These are phyloP conservation scores for Phylloporus rhodoxanthus DNA, from an alignment of 768 basidiomycete genomes.

Conservation along the genomic window DNA sequence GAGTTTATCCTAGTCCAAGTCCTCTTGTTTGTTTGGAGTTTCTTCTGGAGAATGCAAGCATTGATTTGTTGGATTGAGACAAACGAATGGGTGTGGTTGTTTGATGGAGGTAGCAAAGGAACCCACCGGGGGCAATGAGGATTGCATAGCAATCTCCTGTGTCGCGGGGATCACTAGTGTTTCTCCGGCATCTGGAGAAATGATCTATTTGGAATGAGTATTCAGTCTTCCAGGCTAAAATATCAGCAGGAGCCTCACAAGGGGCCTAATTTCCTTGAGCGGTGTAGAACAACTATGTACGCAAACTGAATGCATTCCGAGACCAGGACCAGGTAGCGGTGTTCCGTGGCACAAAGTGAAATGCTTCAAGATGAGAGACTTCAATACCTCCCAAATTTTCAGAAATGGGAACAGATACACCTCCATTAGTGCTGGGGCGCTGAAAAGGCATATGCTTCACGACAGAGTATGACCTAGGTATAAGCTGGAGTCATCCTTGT, in stretches of 20 bases:
- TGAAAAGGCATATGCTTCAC: too few relatives aligned
- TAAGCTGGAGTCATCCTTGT: too few relatives aligned
- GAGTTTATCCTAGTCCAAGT: conserved; percentile 26
- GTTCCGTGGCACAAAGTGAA: too few relatives aligned
- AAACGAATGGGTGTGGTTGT: conserved; percentile 16
- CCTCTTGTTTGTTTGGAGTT: conserved; percentile 8
- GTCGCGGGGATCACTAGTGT: conserved; percentile 43
- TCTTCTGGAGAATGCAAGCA: not conserved
- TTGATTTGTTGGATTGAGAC: conserved; percentile 24
- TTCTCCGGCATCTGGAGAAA: conserved; percentile 35
- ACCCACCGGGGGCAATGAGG: conserved; percentile 14
- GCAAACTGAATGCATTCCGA: too few relatives aligned
- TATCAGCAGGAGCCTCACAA: conserved; percentile 37
- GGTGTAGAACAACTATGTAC: too few relatives aligned
- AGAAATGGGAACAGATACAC: too few relatives aligned
- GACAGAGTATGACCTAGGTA: too few relatives aligned
- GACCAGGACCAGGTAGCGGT: too few relatives aligned
- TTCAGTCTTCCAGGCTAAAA: not conserved
- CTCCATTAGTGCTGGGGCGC: too few relatives aligned
- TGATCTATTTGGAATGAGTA: conserved; percentile 11
- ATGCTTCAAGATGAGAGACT: too few relatives aligned
- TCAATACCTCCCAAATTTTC: too few relatives aligned
- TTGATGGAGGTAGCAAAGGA: conserved; percentile 26
- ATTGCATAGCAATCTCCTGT: conserved; percentile 27
- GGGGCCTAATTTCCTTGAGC: too few relatives aligned